These are phyloP conservation scores for Trichocomaceae sp. DNA, from an alignment of 2,329 filamentous ascomycete species.

Conservation along the genomic window DNA sequence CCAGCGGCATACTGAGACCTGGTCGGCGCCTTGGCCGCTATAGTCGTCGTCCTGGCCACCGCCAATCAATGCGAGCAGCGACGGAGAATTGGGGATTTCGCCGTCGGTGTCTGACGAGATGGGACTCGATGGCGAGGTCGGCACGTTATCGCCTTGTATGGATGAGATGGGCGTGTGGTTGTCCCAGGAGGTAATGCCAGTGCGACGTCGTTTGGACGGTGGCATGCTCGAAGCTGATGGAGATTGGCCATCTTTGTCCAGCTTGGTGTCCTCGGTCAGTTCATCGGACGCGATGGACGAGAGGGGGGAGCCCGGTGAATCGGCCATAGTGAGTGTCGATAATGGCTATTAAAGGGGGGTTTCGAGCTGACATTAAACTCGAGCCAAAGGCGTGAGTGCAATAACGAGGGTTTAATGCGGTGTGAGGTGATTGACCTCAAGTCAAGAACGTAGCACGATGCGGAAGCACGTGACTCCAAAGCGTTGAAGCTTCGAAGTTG, in stretches of 20 bases:
- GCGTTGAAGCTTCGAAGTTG: conserved; percentile 9
- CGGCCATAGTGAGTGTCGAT: conserved; percentile 34
- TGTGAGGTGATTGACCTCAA: background rate
- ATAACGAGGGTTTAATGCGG: background rate
- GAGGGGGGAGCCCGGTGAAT: conserved; percentile 58
- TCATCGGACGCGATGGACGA: conserved; percentile 59
- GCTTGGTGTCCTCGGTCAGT: conserved; percentile 54
- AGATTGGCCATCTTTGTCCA: conserved; percentile 43
- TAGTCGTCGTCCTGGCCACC: conserved; percentile 52
- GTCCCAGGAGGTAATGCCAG: conserved; percentile 39
- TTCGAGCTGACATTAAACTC: background rate
- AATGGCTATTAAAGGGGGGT: background rate
- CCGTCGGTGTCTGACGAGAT: conserved; percentile 88
- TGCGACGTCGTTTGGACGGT: conserved; percentile 45
- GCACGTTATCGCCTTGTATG: conserved; percentile 33
- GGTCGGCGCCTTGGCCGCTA: conserved; percentile 64
- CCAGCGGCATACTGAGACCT: conserved; percentile 73
- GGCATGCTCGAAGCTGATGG: conserved; percentile 36
- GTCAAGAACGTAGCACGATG: conserved; percentile 2
- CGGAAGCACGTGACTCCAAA: conserved; percentile 10
- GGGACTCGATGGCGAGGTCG: conserved; percentile 52
- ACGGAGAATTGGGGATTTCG: conserved; percentile 68
- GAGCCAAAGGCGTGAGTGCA: background rate
- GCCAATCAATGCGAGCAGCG: conserved; percentile 38
- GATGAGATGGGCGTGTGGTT: conserved; percentile 46